phyloP scores from a whole-genome alignment of 1,284 basidiomycete genomes.

The Caloboletus firmus region DNA sequence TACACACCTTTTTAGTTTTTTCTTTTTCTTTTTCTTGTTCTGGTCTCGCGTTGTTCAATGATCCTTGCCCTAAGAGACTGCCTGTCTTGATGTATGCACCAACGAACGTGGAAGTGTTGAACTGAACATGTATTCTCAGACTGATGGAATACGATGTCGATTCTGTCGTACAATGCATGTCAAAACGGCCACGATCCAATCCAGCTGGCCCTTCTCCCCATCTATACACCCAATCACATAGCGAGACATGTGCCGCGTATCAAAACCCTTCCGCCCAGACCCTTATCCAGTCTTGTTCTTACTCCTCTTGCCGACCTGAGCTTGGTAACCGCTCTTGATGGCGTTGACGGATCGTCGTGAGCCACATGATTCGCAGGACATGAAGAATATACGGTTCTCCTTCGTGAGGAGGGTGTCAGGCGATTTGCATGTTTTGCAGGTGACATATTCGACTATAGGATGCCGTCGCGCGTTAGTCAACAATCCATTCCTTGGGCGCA shows the following conservation, averaged over 20 bases:
- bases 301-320: conserved; percentile 87
- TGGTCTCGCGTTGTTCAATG: conserved; percentile 15
- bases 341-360: conserved; percentile 90
- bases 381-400: conserved; percentile 99
- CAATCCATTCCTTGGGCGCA: background rate
- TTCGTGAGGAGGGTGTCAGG: conserved; percentile 95
- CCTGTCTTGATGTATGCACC: conserved; percentile 13
- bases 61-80: background rate
- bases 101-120: conserved; percentile 3
- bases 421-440: conserved; percentile 99
- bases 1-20: conserved; percentile 22
- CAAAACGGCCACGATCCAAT: conserved; percentile 3
- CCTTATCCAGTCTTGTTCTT: conserved; percentile 47
- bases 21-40: background rate
- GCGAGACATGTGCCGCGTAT: background rate
- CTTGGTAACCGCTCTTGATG: conserved; percentile 99
- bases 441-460: conserved; percentile 91
- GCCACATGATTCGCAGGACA: conserved; percentile 94
- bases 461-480: background rate
- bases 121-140: conserved; percentile 24
- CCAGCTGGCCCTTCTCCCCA: background rate
- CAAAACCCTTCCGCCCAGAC: background rate
- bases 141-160: conserved; percentile 18
- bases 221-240: conserved; percentile 6
- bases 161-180: conserved; percentile 11